A percentile compares a stretch with the other conserved stretches of the same genome.
These are phyloP conservation scores for Xylariales sp. DNA, from an alignment of 2,329 filamentous ascomycete genomes.

Conservation along the genomic window DNA sequence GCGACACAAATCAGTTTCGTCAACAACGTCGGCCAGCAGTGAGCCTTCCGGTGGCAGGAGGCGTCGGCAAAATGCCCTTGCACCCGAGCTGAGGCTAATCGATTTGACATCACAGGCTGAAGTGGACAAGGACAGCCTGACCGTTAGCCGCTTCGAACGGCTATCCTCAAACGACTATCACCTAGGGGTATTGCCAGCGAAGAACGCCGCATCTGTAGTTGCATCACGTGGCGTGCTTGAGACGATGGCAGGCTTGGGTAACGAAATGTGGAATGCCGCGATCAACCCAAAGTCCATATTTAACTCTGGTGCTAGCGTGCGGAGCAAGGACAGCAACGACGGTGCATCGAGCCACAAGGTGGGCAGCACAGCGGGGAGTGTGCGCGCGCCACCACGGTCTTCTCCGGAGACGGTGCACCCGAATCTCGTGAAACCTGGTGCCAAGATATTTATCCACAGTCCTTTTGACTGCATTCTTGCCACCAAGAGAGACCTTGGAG, in stretches of 20 bases:
- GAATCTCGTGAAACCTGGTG: conserved; percentile 49
- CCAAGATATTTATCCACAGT: conserved; percentile 87
- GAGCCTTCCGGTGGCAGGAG: conserved; percentile 62
- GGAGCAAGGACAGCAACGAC: conserved; percentile 57
- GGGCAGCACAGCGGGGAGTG: conserved; percentile 31
- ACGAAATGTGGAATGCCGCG: conserved; percentile 85
- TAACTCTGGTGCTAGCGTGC: conserved; percentile 77
- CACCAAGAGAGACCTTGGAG: conserved; percentile 78
- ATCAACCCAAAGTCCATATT: conserved; percentile 85
- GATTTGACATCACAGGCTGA: conserved; percentile 84
- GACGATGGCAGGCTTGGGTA: conserved; percentile 65
- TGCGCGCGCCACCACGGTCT: conserved; percentile 20
- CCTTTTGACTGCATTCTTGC: conserved; percentile 95
- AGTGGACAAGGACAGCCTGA: conserved; percentile 80
- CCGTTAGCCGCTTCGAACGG: conserved; percentile 80
- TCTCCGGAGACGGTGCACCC: conserved; percentile 40
- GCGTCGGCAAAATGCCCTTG: conserved; percentile 72
- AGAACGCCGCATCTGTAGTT: conserved; percentile 57
- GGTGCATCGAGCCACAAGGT: conserved; percentile 46
- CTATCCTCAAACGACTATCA: conserved; percentile 91
- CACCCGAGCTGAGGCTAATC: conserved; percentile 86
- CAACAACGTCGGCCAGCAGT: conserved; percentile 45
- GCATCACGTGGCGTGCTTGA: conserved; percentile 70
- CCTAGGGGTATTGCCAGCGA: conserved; percentile 75
- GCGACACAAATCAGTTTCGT: conserved; percentile 37